Percentiles rank a stretch among this genome's conserved stretches.
These are phyloP conservation scores for Fragosphaeria purpurea DNA, from an alignment of 2,329 filamentous ascomycete species.

Conservation along the genomic window DNA sequence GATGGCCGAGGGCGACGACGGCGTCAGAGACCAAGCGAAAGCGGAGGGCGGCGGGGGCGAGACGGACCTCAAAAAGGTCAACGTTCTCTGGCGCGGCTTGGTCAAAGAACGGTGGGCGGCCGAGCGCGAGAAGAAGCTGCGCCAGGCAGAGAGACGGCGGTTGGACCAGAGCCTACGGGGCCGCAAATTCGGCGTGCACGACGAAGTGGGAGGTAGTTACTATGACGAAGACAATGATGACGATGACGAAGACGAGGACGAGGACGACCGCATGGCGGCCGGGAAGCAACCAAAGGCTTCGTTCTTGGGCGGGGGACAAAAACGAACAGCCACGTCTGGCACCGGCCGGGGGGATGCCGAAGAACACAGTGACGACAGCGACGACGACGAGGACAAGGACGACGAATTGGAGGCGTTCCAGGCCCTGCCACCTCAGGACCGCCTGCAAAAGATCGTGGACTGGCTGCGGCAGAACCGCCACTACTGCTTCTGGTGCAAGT, in stretches of 20 bases:
- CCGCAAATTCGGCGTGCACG: too few species aligned
- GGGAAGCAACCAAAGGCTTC: conserved; percentile 51
- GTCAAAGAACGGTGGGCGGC: conserved; percentile 59
- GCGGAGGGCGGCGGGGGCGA: conserved; percentile 17
- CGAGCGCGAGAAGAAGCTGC: conserved; percentile 56
- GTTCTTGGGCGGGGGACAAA: background rate
- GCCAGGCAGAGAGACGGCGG: conserved; percentile 46
- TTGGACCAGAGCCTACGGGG: conserved; percentile 10
- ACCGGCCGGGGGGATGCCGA: conserved; percentile 41
- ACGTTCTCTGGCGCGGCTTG: conserved; percentile 70
- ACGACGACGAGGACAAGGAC: conserved; percentile 64
- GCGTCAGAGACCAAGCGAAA: conserved; percentile 3
- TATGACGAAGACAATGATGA: conserved; percentile 56
- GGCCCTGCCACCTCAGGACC: conserved; percentile 54
- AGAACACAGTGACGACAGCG: conserved; percentile 51
- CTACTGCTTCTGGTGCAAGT: conserved; percentile 98
- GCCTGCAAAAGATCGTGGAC: conserved; percentile 53
- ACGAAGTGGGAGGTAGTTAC: too few species aligned
- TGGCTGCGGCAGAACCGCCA: conserved; percentile 60
- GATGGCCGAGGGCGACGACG: conserved; percentile 50
- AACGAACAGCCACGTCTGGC: conserved; percentile 40
- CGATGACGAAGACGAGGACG: conserved; percentile 66
- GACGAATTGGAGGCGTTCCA: conserved; percentile 81
- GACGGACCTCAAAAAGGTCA: conserved; percentile 52
- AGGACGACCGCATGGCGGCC: conserved; percentile 60